These are phyloP conservation scores for Suhomyces canberraensis DNA, from an alignment of 805 yeast species.

Conservation along the genomic window DNA sequence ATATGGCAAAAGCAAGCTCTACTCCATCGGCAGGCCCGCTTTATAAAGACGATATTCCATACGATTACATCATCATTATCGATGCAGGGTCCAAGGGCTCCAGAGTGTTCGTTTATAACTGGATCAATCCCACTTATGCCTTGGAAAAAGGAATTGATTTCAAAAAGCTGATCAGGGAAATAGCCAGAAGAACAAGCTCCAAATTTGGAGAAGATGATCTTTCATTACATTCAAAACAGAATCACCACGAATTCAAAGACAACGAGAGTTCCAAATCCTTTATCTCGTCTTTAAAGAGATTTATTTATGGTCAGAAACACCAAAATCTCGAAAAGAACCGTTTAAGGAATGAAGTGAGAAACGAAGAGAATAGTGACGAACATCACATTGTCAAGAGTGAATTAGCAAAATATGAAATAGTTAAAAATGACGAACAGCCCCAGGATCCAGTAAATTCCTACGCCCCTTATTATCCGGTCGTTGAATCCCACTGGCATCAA, in stretches of 20 bases:
- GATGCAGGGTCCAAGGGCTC: constrained; percentile 70
- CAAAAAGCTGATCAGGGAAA: not conserved
- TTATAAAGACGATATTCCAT: constrained; percentile 42
- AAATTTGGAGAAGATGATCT: constrained; percentile 8
- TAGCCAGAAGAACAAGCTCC: not conserved
- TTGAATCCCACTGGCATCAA: constrained; percentile 45
- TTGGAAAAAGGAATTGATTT: constrained; percentile 13
- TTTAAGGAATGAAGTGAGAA: not conserved
- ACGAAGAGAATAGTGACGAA: not conserved
- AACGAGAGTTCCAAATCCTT: constrained; percentile 4
- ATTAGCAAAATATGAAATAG: not conserved
- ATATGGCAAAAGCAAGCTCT: too few species aligned
- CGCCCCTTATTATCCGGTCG: constrained; percentile 36
- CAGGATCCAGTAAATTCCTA: not conserved
- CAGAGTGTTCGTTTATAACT: constrained; percentile 57
- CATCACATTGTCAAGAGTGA: not conserved
- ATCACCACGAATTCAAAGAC: too few species aligned
- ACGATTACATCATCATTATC: constrained; percentile 57
- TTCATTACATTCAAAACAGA: too few species aligned
- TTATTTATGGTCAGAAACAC: too few species aligned
- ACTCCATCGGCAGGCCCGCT: too few species aligned
- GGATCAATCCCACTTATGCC: constrained; percentile 42
- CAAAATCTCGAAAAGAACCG: too few species aligned
- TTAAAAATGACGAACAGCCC: too few species aligned
- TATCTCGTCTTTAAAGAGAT: too few species aligned